Conservation (phyloP, 768 basidiomycete species). For the Kwoniella botswanensis region DNA sequence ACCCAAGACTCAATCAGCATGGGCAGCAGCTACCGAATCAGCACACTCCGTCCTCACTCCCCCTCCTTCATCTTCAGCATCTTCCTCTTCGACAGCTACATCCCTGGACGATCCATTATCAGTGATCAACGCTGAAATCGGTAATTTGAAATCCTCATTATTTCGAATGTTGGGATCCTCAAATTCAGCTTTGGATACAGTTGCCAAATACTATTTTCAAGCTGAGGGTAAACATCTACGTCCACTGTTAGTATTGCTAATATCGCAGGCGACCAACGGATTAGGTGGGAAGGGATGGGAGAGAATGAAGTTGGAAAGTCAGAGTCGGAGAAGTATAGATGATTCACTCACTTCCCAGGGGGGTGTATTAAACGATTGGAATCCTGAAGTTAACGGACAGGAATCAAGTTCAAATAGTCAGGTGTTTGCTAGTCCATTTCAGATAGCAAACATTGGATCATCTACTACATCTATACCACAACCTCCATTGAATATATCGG, state of each 20-base stretch:
- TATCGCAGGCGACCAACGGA: slow-evolving; percentile 91
- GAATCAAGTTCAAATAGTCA: slow-evolving; percentile 33
- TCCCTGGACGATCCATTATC: slow-evolving; percentile 38
- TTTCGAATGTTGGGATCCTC: slow-evolving; percentile 81
- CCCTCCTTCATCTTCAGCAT: slow-evolving; percentile 27
- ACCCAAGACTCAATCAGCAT: slow-evolving; percentile 31
- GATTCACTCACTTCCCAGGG: slow-evolving; percentile 76
- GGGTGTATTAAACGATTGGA: slow-evolving; percentile 83
- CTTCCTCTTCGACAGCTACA: slow-evolving; percentile 15
- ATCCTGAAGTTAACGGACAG: slow-evolving; percentile 63
- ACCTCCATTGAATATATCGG: slow-evolving; percentile 37
- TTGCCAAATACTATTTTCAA: slow-evolving; percentile 90
- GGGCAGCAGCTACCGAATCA: slow-evolving; percentile 53
- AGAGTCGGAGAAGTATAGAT: slow-evolving; percentile 68
- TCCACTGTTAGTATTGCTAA: slow-evolving; percentile 84
- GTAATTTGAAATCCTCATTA: slow-evolving; percentile 71
- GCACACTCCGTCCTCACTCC: slow-evolving; percentile 51
- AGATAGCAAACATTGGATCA: slow-evolving; percentile 17
- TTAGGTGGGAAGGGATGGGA: slow-evolving; percentile 66
- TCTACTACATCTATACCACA: neutral
- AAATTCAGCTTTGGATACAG: slow-evolving; percentile 82
- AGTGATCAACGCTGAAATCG: slow-evolving; percentile 71
- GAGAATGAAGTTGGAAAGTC: slow-evolving; percentile 25
- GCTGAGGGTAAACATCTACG: slow-evolving; percentile 81
- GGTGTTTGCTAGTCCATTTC: slow-evolving; percentile 52